A percentile compares a stretch with the other conserved stretches of the same genome.
These are phyloP conservation scores for Prunella vulgaris DNA, from an alignment of 257 asterid genomes.

Conservation along the genomic window DNA sequence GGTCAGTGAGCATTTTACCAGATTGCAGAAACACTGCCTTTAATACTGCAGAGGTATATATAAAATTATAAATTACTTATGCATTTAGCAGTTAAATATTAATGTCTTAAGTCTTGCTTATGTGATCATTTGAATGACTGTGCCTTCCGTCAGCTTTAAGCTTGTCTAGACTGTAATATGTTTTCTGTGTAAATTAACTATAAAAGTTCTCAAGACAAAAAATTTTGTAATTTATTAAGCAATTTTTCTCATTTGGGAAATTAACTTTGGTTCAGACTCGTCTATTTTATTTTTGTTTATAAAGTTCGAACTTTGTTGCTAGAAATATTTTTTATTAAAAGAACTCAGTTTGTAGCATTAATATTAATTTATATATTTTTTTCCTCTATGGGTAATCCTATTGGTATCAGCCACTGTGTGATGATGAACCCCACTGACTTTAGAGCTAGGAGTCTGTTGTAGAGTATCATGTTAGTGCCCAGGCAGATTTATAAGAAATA, in stretches of 20 bases:
- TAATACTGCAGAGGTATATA: conserved; percentile 78
- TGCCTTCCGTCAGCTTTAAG: conserved; percentile 10
- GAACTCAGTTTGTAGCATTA: neutral
- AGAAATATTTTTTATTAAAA: neutral
- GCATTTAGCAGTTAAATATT: neutral
- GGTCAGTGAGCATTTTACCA: conserved; percentile 93
- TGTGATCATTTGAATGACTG: conserved; percentile 11
- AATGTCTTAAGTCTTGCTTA: neutral
- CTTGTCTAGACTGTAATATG: neutral
- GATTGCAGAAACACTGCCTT: conserved; percentile 72
- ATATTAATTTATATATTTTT: neutral
- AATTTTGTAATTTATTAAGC: neutral
- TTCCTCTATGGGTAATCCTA: neutral
- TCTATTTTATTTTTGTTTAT: neutral
- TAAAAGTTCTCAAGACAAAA: neutral
- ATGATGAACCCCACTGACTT: neutral
- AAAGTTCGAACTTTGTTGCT: neutral
- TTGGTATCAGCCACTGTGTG: neutral
- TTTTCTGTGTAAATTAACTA: neutral
- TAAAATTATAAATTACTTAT: neutral
- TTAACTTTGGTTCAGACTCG: conserved; percentile 1
- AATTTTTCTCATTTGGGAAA: neutral
- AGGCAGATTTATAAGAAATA: no score
- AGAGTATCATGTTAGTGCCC: neutral
- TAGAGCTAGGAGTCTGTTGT: neutral